Evolutionary conservation across 2,329 filamentous ascomycete species (phyloP), one percentile per base, ranked within the genome.

Genomic region (Aureobasidium pullulans): DNA sequence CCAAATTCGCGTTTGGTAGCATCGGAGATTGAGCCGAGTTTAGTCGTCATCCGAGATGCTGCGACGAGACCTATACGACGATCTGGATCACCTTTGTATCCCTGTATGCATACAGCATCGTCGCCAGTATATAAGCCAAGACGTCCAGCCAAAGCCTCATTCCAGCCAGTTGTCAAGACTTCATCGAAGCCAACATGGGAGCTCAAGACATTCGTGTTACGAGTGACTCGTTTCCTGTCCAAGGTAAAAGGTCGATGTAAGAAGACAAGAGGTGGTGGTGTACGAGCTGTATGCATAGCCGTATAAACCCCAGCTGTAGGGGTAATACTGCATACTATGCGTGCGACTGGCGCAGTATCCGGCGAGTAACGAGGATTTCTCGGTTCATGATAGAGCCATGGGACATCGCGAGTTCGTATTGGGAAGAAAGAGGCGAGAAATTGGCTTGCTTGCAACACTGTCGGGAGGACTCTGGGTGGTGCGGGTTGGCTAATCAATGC

Each of bases 91-190:
- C 69, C 70, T 60, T 73, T 75, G 62, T 75, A 75, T 10, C 73
- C 72, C 58, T 72, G 69, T 5, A 74, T 63, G 58, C 71, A 73
- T 4, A 70, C 53, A 40, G 68, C 68, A 29, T 66, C 62, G 0
- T 44, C 50, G 16, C 52, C 52, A 3, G 69, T 56, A 32, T 68
- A 61, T 49, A 75, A 62, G 4, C 68, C 69, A 9, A 75, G 61
- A 3, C 68, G 67, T 43, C 42, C 62, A 16, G 71, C 72, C 16
- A 75, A 62, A 6, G 65, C 64, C 4, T 64, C 57, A 44, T 75
- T 76, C 67, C 69, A 74, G 7, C 72, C 73, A 6, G 73, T 70
- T 2, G 73, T 75, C 39, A 75, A 62, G 10, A 70, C 59, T 59
- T 75, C 71, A 46, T 75, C 72, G 46, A 75, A 74, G 6, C 48